phyloP scores from a whole-genome alignment of 2,329 filamentous ascomycete species.

The Colletotrichum tropicicola region DNA sequence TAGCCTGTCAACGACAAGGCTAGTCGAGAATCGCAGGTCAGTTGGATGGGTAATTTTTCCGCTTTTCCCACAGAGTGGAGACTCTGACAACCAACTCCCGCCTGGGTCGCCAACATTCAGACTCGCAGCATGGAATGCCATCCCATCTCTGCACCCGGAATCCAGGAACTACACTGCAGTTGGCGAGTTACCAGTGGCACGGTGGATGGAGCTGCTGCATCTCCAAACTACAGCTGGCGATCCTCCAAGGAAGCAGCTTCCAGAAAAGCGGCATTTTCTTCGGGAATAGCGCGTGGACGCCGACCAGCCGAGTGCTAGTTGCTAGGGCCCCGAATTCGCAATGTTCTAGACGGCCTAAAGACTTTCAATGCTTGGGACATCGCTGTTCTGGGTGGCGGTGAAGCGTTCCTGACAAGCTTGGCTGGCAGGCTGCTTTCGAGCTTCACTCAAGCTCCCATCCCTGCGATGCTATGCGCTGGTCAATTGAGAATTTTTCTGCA shows the following conservation, averaged over 20 bases:
- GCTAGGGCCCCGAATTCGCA: background rate
- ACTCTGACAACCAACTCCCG: too few species aligned
- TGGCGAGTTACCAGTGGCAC: too few species aligned
- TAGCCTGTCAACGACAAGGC: constrained; percentile 12
- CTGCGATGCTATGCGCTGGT: constrained; percentile 7
- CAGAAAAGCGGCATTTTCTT: constrained; percentile 26
- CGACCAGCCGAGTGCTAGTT: background rate
- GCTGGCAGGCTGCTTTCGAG: background rate
- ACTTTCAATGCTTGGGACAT: constrained; percentile 5
- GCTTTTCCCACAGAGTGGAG: background rate
- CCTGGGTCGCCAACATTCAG: too few species aligned
- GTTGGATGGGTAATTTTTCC: constrained; percentile 1
- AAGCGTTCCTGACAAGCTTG: constrained; percentile 20
- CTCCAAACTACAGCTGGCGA: constrained; percentile 5
- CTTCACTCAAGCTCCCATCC: constrained; percentile 15
- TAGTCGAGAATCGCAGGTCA: too few species aligned
- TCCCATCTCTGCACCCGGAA: constrained; percentile 15
- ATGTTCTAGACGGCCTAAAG: background rate
- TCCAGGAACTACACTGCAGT: constrained; percentile 13
- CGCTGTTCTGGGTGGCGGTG: constrained; percentile 22
- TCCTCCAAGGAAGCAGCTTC: constrained; percentile 15
- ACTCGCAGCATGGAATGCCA: constrained; percentile 5
- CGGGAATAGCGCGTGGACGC: background rate
- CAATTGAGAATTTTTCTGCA: background rate
- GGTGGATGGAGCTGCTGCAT: background rate